phyloP scores from a whole-genome alignment of 305 asterid genomes.

The Fraxinus ornus region DNA sequence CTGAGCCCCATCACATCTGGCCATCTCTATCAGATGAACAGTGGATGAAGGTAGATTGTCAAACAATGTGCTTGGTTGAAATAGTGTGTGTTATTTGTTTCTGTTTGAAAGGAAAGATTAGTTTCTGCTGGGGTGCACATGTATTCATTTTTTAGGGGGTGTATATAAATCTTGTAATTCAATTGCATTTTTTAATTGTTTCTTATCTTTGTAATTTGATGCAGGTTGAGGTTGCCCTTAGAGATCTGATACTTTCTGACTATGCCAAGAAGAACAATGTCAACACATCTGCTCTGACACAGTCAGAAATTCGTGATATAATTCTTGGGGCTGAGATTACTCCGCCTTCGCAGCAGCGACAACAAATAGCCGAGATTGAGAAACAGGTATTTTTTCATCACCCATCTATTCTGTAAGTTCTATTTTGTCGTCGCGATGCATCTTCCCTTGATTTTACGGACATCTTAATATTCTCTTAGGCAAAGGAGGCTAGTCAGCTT shows the following conservation, averaged over 20 bases:
- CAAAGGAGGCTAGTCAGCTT: conserved; percentile 92
- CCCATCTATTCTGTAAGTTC: not conserved
- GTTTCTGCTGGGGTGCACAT: not conserved
- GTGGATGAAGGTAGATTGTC: conserved; percentile 82
- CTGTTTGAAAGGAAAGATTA: not conserved
- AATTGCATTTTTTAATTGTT: not conserved
- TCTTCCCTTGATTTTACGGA: not conserved
- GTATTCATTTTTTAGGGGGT: not conserved
- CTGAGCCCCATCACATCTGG: conserved; percentile 98
- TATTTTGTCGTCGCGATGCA: not conserved
- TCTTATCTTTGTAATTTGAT: conserved; percentile 17
- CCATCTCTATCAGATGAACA: conserved; percentile 94
- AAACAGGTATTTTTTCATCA: conserved; percentile 61
- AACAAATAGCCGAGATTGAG: conserved; percentile 98
- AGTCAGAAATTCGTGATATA: conserved; percentile 96
- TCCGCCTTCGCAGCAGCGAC: conserved; percentile 99
- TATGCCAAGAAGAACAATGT: conserved; percentile 99
- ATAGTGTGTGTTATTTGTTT: not conserved
- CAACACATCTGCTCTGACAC: conserved; percentile 95
- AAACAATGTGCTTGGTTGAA: not conserved
- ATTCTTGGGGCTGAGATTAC: conserved; percentile 99
- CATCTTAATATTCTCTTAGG: conserved; percentile 37
- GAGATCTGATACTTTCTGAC: conserved; percentile 94
- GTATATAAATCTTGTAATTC: not conserved
- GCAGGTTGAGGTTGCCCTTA: conserved; percentile 98